Evolutionary conservation across 2,329 filamentous ascomycete genomes (phyloP).

Genomic region (Ophiostoma australiae): DNA sequence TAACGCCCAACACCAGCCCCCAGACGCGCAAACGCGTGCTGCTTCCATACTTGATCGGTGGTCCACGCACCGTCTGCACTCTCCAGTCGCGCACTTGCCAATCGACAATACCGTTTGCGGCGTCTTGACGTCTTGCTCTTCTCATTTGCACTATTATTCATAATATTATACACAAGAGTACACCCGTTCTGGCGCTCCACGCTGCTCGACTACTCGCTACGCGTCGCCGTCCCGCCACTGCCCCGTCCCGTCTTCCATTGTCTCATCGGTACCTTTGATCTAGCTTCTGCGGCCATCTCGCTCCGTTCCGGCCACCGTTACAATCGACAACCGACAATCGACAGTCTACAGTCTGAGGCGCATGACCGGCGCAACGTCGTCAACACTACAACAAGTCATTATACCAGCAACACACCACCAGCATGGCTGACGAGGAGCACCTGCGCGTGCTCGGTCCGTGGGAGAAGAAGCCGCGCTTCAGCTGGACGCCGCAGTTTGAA

Average conservation of each 20-base stretch:
- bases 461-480: slow-evolving; percentile 48
- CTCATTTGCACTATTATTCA: background rate
- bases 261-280: slow-evolving; percentile 11
- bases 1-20: background rate
- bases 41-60: background rate
- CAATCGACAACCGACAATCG: background rate
- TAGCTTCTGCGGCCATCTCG: background rate
- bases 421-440: slow-evolving; percentile 36
- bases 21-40: slow-evolving; percentile 11
- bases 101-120: background rate
- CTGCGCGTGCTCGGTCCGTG: slow-evolving; percentile 25
- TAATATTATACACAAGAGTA: background rate
- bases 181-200: background rate
- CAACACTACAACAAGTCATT: background rate
- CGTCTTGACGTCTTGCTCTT: background rate
- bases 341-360: background rate
- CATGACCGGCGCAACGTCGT: background rate
- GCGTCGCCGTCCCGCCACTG: background rate
- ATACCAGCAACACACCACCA: background rate
- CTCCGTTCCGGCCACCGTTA: background rate
- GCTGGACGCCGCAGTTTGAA: slow-evolving; percentile 56
- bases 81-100: slow-evolving; percentile 2
- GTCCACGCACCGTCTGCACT: slow-evolving; percentile 4
- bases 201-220: background rate
- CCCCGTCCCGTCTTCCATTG: slow-evolving; percentile 8